Evolutionary conservation across 164 flowering plant species (phyloP), one percentile per base, ranked within the genome.

Genomic region (Chloranthus sessilifolius): DNA sequence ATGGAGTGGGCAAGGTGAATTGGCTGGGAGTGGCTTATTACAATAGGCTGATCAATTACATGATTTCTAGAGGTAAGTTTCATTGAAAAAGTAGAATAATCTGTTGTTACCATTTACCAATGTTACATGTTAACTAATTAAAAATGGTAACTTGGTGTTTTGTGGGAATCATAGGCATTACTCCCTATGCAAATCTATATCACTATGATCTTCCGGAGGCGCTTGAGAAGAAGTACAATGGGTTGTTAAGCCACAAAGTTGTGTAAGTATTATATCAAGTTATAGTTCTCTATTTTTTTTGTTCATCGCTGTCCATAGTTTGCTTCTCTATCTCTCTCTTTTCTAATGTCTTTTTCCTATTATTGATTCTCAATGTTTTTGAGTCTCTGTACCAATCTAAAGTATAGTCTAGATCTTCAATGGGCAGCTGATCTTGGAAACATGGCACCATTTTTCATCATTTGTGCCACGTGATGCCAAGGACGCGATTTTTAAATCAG

Each of bases 121-220:
- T 41, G n/a, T 19, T 19, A 7, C 12, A 21, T 21, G 23, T 41
- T 41, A 4, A 21, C 25, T 10, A 5, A 2, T 47, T 51, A 11
- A 40, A n/a, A n/a, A n/a, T n/a, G n/a, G n/a, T n/a, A n/a, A 30
- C 12, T 35, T 42, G 25, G 10, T 6, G 23, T 5, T 29, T 25
- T 2, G 26, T 35, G 29, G 25, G 24, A 20, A 47, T 39, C 59
- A 15, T 34, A 83, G 92, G 92, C 42, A 73, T 81, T 24, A 84
- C 88, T 40, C 88, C 94, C 4, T 84, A 81, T 65, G 94, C 82
- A 43, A 79, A 80, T 63, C 69, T 84, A 2, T 75, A 77, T 60
- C 94, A 84, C 59, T 79, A 81, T 40, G 94, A 84, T 71, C 81
- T 84, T 54, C 94, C 86, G 0, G 15, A 49, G 11, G 86, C 84